Evolutionary conservation across 306 rosid genomes (phyloP).

Genomic region (Sphenostylis stenocarpa): DNA sequence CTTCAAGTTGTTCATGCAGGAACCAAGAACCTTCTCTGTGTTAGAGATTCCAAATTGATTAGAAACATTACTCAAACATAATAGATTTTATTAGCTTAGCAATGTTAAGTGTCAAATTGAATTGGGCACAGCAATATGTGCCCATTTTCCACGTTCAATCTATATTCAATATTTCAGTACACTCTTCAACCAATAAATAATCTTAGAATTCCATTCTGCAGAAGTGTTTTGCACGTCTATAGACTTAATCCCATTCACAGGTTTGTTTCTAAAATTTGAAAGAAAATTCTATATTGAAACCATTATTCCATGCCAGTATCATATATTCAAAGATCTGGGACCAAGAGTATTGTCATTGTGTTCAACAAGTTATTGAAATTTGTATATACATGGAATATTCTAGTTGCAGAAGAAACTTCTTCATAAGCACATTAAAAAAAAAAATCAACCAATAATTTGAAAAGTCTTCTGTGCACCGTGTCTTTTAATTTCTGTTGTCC

Average conservation of each 20-base stretch:
- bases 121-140: too few species aligned
- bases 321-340: not conserved
- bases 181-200: not conserved
- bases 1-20: too few species aligned
- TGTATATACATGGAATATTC: not conserved
- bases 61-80: too few species aligned
- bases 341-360: not conserved
- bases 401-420: not conserved
- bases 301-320: not conserved
- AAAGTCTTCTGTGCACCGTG: not conserved
- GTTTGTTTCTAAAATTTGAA: not conserved
- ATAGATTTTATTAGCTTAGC: too few species aligned
- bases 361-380: not conserved
- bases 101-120: too few species aligned
- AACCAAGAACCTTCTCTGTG: too few species aligned
- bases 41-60: too few species aligned
- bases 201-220: not conserved
- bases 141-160: not conserved
- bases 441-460: not conserved
- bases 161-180: not conserved
- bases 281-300: not conserved
- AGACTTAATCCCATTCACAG: not conserved
- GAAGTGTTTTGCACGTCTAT: not conserved
- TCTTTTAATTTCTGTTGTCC: not conserved
- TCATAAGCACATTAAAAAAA: too few species aligned